phyloP scores from a whole-genome alignment of 768 basidiomycete genomes.

The Panaeolus papilionaceus region DNA sequence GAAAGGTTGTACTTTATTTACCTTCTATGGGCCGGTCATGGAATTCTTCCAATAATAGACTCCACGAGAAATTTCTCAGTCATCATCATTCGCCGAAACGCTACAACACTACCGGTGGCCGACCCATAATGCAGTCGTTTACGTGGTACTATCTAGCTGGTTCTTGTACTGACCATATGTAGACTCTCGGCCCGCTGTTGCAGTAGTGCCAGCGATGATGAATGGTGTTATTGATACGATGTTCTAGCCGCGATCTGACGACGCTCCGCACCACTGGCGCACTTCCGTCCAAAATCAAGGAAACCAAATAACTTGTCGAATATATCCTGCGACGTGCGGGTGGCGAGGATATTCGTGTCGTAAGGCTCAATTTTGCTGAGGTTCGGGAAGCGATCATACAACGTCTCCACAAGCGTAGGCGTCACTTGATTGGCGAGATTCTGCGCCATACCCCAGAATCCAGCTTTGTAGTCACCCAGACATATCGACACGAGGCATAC shows the following conservation, averaged over 20 bases:
- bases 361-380: neutral
- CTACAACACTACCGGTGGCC: neutral
- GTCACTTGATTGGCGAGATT: constrained; percentile 6
- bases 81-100: neutral
- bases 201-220: neutral
- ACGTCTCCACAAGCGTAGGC: constrained; percentile 1
- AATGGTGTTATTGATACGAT: neutral
- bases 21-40: neutral
- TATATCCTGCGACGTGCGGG: neutral
- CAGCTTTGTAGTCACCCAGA: neutral
- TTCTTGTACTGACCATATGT: neutral
- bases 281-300: neutral
- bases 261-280: neutral
- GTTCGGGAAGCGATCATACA: neutral
- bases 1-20: neutral
- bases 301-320: neutral
- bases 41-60: constrained; percentile 6
- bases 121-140: neutral
- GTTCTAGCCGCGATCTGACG: neutral
- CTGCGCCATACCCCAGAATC: neutral
- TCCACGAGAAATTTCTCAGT: neutral
- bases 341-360: neutral
- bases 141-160: neutral
- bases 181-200: neutral
- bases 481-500: neutral